These are phyloP conservation scores for Nicotiana paniculata DNA, from an alignment of 257 asterid species.

Conservation along the genomic window DNA sequence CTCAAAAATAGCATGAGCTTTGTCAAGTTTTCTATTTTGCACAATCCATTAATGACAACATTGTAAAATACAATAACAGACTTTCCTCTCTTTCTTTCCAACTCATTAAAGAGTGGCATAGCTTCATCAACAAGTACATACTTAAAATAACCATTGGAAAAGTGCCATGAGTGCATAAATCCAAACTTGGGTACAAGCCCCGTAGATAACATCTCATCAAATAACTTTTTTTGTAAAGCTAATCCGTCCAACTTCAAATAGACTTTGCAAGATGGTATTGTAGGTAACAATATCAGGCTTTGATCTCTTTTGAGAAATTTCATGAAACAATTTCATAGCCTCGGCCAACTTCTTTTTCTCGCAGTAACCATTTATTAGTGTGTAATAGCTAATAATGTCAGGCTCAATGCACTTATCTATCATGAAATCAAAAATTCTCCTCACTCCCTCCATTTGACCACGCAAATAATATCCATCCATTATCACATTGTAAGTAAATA, in stretches of 20 bases:
- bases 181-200: neutral
- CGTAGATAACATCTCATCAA: neutral
- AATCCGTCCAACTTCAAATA: neutral
- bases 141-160: constrained; percentile 7
- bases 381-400: neutral
- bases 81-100: neutral
- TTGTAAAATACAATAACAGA: neutral
- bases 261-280: neutral
- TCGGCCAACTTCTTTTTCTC: neutral
- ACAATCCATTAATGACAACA: neutral
- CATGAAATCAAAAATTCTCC: too few species aligned
- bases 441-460: too few species aligned
- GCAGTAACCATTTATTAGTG: neutral
- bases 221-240: neutral
- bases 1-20: neutral
- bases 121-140: constrained; percentile 2
- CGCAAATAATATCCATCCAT: too few species aligned
- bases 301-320: neutral
- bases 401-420: neutral
- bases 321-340: neutral
- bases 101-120: neutral
- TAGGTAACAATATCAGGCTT: neutral
- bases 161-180: neutral
- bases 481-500: too few species aligned
- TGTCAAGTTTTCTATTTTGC: neutral